These are phyloP conservation scores for Amaranthus palmeri DNA, from an alignment of 148 eudicot species.

Conservation along the genomic window DNA sequence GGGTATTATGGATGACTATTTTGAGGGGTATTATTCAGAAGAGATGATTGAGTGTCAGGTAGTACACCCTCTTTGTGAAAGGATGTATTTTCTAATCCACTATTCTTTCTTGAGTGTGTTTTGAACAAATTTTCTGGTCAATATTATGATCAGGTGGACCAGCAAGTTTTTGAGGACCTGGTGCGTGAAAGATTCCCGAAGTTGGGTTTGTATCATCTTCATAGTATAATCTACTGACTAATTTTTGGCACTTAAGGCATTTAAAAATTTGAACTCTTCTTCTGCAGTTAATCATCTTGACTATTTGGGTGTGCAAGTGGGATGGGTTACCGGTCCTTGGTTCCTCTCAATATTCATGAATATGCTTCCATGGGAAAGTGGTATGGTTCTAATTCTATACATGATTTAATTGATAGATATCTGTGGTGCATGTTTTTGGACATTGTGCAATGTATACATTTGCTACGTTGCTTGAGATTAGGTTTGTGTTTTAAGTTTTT, in stretches of 20 bases:
- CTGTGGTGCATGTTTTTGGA: conserved; percentile 9
- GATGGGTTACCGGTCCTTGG: conserved; percentile 98
- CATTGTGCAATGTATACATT: not conserved
- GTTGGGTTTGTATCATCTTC: conserved; percentile 54
- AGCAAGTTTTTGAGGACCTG: conserved; percentile 93
- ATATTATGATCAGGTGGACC: conserved; percentile 68
- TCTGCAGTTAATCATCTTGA: conserved; percentile 91
- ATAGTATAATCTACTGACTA: conserved; percentile 6
- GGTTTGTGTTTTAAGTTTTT: not conserved
- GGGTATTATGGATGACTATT: conserved; percentile 95
- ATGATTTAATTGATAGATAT: conserved; percentile 11
- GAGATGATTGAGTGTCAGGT: conserved; percentile 99
- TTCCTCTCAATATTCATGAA: conserved; percentile 96
- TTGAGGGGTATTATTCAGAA: conserved; percentile 96
- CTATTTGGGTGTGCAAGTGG: conserved; percentile 94
- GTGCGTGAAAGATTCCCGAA: conserved; percentile 92
- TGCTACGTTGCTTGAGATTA: no score
- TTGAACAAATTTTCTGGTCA: conserved; percentile 7
- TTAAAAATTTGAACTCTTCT: conserved; percentile 10
- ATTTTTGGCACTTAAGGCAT: not conserved
- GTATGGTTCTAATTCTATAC: conserved; percentile 68
- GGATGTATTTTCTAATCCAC: not conserved
- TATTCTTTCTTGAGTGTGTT: not conserved
- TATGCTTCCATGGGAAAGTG: conserved; percentile 99
- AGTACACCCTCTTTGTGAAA: conserved; percentile 1